Percentiles rank a stretch among this genome's conserved stretches.
Evolutionary conservation across 768 basidiomycete genomes (phyloP).

Genomic region (Auriculariales sp.): DNA sequence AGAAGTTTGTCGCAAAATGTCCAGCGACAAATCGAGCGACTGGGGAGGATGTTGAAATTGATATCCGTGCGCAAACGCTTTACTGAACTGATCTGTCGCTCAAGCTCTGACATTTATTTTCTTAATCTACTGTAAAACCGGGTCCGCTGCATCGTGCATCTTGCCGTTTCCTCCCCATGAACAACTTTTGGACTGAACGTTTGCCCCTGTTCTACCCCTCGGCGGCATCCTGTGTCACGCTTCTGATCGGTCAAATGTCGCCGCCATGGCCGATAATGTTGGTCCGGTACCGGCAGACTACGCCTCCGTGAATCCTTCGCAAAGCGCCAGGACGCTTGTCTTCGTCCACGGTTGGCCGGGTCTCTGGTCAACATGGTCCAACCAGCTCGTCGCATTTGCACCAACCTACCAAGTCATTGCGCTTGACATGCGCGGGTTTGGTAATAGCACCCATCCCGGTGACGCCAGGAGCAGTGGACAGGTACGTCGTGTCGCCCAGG

Average conservation of each 20-base stretch:
- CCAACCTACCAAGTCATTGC: slow-evolving; percentile 49
- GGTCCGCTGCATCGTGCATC: too few species aligned
- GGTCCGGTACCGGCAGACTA: slow-evolving; percentile 42
- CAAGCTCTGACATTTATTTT: background rate
- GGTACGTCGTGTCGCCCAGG: too few species aligned
- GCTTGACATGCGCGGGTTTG: slow-evolving; percentile 59
- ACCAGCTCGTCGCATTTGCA: slow-evolving; percentile 54
- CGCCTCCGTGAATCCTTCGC: slow-evolving; percentile 42
- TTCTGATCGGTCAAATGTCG: too few species aligned
- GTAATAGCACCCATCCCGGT: slow-evolving; percentile 47
- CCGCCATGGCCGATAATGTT: too few species aligned
- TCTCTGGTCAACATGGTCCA: slow-evolving; percentile 61
- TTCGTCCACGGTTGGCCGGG: slow-evolving; percentile 74
- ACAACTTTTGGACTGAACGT: too few species aligned
- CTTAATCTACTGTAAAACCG: too few species aligned
- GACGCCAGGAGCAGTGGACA: slow-evolving; percentile 44
- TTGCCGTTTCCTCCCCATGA: too few species aligned
- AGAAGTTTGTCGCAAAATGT: slow-evolving; percentile 4
- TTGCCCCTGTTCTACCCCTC: too few species aligned
- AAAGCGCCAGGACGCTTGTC: slow-evolving; percentile 37
- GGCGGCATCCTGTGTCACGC: too few species aligned
- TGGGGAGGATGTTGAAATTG: slow-evolving; percentile 16
- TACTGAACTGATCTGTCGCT: background rate
- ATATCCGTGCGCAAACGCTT: slow-evolving; percentile 25
- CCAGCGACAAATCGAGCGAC: slow-evolving; percentile 2